Percentiles rank a stretch among this genome's conserved stretches.
Evolutionary conservation across 164 flowering plant species (phyloP).

Genomic region (Euptelea pleiosperma): DNA sequence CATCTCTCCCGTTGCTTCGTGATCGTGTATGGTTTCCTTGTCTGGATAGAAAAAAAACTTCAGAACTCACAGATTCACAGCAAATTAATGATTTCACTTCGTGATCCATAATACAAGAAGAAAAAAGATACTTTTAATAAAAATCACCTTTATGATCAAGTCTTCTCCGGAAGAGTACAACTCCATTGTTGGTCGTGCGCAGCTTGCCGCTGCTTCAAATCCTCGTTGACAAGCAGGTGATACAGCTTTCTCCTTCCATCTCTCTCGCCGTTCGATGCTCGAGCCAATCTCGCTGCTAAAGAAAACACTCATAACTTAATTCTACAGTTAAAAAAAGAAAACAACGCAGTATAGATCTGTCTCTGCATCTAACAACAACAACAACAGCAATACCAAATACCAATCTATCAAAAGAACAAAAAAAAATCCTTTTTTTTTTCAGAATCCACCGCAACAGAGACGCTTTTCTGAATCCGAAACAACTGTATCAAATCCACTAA

Average conservation of each 20-base stretch:
- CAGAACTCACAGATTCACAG: neutral
- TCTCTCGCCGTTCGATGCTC: conserved; percentile 13
- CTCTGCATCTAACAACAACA: conserved; percentile 21
- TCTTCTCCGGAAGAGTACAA: conserved; percentile 54
- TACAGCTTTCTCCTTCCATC: conserved; percentile 26
- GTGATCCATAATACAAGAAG: too few species aligned
- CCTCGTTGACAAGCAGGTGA: conserved; percentile 24
- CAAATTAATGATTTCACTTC: too few species aligned
- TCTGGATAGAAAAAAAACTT: conserved; percentile 33
- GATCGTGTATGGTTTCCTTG: conserved; percentile 94
- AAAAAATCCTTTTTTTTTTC: too few species aligned
- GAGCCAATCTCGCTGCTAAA: conserved; percentile 16
- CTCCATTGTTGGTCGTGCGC: conserved; percentile 45
- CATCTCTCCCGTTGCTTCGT: conserved; percentile 94
- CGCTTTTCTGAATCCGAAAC: too few species aligned
- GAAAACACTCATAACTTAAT: conserved; percentile 11
- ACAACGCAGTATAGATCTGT: conserved; percentile 27
- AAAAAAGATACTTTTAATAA: neutral
- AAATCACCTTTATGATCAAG: conserved; percentile 47
- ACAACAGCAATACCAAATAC: too few species aligned
- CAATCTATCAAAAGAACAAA: conserved; percentile 5
- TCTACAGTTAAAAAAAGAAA: conserved; percentile 30
- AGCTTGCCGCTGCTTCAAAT: conserved; percentile 33
- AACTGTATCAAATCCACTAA: too few species aligned
- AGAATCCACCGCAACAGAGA: too few species aligned